A percentile compares a stretch with the other conserved stretches of the same genome.
Evolutionary conservation across 2,329 filamentous ascomycete genomes (phyloP).

Genomic region (Exophiala xenobiotica): DNA sequence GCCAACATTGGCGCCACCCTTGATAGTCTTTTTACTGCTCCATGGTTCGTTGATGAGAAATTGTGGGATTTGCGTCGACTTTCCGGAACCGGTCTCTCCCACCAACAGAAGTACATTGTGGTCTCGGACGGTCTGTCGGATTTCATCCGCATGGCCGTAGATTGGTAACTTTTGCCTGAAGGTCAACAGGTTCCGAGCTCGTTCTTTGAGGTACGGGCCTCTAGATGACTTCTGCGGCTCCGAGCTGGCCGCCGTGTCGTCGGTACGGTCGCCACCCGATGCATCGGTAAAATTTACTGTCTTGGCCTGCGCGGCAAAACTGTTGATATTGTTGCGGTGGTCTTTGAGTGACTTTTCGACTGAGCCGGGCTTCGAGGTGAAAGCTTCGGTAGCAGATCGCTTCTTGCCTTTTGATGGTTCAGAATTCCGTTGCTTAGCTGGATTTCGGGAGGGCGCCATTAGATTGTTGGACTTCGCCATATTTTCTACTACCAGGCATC

Average conservation of each 20-base stretch:
- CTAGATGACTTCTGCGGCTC: neutral
- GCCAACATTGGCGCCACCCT: constrained; percentile 50
- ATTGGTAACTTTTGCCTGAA: constrained; percentile 73
- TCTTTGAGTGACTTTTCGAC: neutral
- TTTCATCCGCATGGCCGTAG: constrained; percentile 70
- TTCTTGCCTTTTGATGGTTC: constrained; percentile 2
- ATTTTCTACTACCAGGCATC: no score
- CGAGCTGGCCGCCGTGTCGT: neutral
- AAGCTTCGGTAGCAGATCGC: constrained; percentile 8
- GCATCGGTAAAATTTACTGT: constrained; percentile 1
- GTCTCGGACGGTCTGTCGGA: constrained; percentile 61
- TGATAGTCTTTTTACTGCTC: constrained; percentile 56
- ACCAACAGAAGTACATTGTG: constrained; percentile 79
- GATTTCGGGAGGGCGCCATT: no score
- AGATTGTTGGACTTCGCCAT: no score
- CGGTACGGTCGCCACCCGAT: neutral
- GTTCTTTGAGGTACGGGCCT: constrained; percentile 38
- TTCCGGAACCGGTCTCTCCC: constrained; percentile 93
- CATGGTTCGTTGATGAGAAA: constrained; percentile 78
- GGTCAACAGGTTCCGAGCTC: constrained; percentile 48
- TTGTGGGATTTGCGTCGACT: constrained; percentile 94
- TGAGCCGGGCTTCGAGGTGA: neutral
- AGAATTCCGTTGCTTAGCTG: neutral
- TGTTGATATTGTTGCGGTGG: neutral
- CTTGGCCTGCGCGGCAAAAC: neutral